Evolutionary conservation across 495 filamentous ascomycete genomes (phyloP), one percentile per base, ranked within the genome.

Genomic region (Pyrenula massariospora): DNA sequence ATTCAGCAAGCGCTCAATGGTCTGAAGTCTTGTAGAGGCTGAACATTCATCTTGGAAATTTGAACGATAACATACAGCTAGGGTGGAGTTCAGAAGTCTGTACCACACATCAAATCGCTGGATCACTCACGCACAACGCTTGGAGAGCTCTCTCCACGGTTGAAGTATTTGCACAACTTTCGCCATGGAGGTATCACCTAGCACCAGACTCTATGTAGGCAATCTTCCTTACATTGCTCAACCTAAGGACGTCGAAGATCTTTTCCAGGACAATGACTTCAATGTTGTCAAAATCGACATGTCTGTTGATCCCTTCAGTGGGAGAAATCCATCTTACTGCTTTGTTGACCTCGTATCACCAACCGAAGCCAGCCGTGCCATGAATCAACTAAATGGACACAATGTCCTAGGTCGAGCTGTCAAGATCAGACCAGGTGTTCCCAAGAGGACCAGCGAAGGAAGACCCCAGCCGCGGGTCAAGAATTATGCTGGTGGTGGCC

Each of bases 271-370:
- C 0, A 68, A 70, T 24, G 72, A 69, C 51, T 78, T 78, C 57
- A 50, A 68, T 50, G 69, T 76, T 71, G 74, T 78, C 63, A 77
- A 77, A 42, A 81, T 88, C 57, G 81, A 83, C 62, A 84, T 87
- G 63, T 81, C 82, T 10, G 73, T 84, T 53, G 83, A 87, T 63
- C 81, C 83, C 19, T 81, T 84, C 62, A 84, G 80, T 22, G 81
- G 81, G 50, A 68, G 83, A 12, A 88, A 87, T 64, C 83, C 83
- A 2, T 84, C 82, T 3, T 87, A 86, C 68, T 88, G 84, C 68
- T 87, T 87, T 54, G 77, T 86, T 53, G 83, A 87, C 60, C 75
- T 87, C 54, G 57, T 68, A 20, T 76, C 70, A 25, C 72, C 73
- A 56, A 78, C 80, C n/a, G 61, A 76, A 20, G 83, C 84, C 1